Percentiles rank a stretch among this genome's conserved stretches.
These are phyloP conservation scores for Macadamia tetraphylla DNA, from an alignment of 164 flowering plant genomes.

Conservation along the genomic window DNA sequence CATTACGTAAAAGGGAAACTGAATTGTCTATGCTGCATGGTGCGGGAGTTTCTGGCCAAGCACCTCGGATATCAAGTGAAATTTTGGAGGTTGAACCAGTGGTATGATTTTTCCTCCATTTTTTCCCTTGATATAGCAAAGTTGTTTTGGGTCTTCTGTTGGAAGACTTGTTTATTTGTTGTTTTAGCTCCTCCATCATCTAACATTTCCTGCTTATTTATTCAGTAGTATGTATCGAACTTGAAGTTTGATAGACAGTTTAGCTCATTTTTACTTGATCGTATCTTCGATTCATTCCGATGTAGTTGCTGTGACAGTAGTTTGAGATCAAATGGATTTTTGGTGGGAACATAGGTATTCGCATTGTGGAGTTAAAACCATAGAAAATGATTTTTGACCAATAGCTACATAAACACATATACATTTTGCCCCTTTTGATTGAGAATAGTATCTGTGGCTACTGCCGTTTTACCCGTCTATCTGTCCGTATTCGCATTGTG, in stretches of 20 bases:
- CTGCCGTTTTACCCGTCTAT: too few relatives aligned
- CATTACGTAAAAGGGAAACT: constrained; percentile 66
- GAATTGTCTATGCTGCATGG: constrained; percentile 48
- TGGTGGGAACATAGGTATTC: background rate
- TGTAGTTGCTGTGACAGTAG: background rate
- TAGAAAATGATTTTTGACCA: too few relatives aligned
- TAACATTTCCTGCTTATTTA: background rate
- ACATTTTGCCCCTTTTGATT: too few relatives aligned
- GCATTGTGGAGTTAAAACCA: background rate
- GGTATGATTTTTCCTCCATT: constrained; percentile 39
- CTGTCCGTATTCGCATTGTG: too few relatives aligned
- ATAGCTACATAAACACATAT: too few relatives aligned
- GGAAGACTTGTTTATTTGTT: background rate
- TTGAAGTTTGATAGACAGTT: background rate
- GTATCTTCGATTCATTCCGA: background rate
- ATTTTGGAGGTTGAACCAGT: constrained; percentile 67
- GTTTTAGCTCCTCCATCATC: background rate
- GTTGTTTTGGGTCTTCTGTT: background rate
- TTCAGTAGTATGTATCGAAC: background rate
- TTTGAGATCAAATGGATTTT: background rate
- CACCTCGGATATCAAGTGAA: constrained; percentile 40
- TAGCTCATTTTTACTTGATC: background rate
- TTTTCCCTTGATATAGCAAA: background rate
- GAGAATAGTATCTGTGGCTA: too few relatives aligned
- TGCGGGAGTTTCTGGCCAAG: constrained; percentile 35